phyloP scores from a whole-genome alignment of 129 eudicot genomes.

The Lactuca saligna region DNA sequence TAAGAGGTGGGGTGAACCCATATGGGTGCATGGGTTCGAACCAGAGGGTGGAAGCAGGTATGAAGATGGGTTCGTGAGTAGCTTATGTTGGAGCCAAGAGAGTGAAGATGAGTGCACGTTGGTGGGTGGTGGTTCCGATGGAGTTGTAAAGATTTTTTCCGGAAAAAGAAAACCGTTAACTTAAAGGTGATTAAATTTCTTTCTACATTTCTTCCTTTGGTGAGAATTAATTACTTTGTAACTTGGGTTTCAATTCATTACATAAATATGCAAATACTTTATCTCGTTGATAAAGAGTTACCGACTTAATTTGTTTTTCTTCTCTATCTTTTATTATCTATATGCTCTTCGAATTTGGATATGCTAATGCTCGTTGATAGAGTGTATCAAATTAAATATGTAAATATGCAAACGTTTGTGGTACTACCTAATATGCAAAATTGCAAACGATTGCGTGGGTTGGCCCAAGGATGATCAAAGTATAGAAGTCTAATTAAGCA shows the following conservation, averaged over 20 bases:
- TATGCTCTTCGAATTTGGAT: background rate
- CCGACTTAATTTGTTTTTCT: background rate
- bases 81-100: slow-evolving; percentile 75
- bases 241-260: background rate
- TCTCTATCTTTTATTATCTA: background rate
- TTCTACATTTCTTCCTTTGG: slow-evolving; percentile 9
- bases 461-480: too few species aligned
- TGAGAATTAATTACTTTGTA: background rate
- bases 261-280: background rate
- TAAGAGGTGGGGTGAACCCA: slow-evolving; percentile 77
- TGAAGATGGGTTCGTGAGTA: slow-evolving; percentile 56
- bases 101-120: slow-evolving; percentile 64
- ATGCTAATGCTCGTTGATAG: background rate
- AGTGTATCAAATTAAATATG: too few species aligned
- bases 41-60: slow-evolving; percentile 21
- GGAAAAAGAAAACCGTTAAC: slow-evolving; percentile 43
- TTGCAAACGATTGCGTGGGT: too few species aligned
- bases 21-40: slow-evolving; percentile 70
- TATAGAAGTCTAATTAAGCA: too few species aligned
- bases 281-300: background rate
- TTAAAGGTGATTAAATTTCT: slow-evolving; percentile 21
- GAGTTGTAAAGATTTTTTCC: slow-evolving; percentile 59
- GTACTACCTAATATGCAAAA: too few species aligned
- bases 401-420: too few species aligned
- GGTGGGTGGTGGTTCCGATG: slow-evolving; percentile 81